Base-by-base conservation (phyloP, 1,284 basidiomycete genomes). In the Cryptococcus depauperatus region DNA sequence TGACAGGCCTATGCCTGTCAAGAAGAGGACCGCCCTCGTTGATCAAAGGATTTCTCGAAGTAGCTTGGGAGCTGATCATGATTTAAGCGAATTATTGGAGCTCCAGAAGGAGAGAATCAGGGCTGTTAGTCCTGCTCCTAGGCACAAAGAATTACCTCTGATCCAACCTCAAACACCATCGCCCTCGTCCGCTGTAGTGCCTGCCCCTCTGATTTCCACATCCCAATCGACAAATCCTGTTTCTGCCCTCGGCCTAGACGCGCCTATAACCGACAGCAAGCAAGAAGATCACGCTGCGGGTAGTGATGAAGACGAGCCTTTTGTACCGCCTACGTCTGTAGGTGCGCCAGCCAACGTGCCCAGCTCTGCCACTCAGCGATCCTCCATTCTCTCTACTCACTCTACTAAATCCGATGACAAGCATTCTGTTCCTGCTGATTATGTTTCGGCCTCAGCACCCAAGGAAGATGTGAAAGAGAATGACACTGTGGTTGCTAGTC, bases 21-120 rank as follows among this genome's bases (percentile, higher is more conserved):
- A 90, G 35, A 93, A 92, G 64, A 83, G 87, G 42, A 93, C 91
- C 1, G 83, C 83, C 0, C 83, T 84, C 0, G 75, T 95, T 35
- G 92, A 96, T 69, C 83, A 91, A 80, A 81, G 89, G 38, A 76
- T 87, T 21, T 68, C 65, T 4, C 76, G 87, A 27, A 73, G 70
- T 37, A 71, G 72, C 37, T 63, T 78, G 44, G 73, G 72, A 16
- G 71, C 69, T 11, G 70, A 64, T 9, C 38, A 54, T 14, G 74
- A 77, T 44, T 63, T 68, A 5, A 67, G 73, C 25, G 73, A 75
- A 44, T 46, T 73, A 5, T 58, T 74, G 9, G 66, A 68, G 27
- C 59, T 62, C 29, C 76, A 76, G 47, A 45, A 52, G 27, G 47
- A 52, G 4, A 30, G 53, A 27, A 57, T 56, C 26, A 23, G 44